A percentile compares a stretch with the other conserved stretches of the same genome.
These are phyloP conservation scores for Allodekkera sacchari DNA, from an alignment of 805 yeast genomes.

Conservation along the genomic window DNA sequence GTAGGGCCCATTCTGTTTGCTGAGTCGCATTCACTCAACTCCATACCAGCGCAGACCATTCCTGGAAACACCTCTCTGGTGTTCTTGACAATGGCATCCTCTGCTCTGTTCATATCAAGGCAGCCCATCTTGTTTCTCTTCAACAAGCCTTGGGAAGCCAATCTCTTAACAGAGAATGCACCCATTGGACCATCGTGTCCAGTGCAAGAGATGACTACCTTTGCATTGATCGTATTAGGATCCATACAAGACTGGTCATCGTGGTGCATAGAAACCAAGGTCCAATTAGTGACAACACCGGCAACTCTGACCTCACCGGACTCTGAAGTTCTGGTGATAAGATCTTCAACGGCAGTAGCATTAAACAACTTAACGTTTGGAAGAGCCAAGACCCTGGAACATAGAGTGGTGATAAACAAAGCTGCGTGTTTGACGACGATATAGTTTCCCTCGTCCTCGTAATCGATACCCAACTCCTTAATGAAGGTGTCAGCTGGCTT, in stretches of 20 bases:
- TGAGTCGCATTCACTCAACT: conserved; percentile 68
- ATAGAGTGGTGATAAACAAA: conserved; percentile 39
- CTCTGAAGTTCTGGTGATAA: conserved; percentile 60
- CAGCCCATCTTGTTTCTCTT: conserved; percentile 65
- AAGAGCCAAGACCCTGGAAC: conserved; percentile 59
- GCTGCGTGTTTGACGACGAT: conserved; percentile 80
- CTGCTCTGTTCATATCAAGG: conserved; percentile 70
- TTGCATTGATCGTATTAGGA: conserved; percentile 65
- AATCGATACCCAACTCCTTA: conserved; percentile 53
- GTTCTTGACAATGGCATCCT: conserved; percentile 64
- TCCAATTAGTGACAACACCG: conserved; percentile 82
- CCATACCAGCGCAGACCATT: conserved; percentile 67
- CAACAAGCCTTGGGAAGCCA: conserved; percentile 39
- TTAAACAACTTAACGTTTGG: conserved; percentile 73
- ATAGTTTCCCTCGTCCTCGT: conserved; percentile 74
- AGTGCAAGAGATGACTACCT: conserved; percentile 60
- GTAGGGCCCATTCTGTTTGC: conserved; percentile 81
- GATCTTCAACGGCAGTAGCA: conserved; percentile 75
- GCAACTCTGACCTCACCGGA: conserved; percentile 58
- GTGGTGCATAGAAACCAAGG: conserved; percentile 67
- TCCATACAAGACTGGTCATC: conserved; percentile 77
- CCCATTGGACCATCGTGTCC: conserved; percentile 85
- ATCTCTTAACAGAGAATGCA: conserved; percentile 69
- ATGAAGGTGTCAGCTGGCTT: conserved; percentile 70
- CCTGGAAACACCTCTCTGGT: conserved; percentile 62